phyloP scores from a whole-genome alignment of 306 rosid species.

The Nissolia schottii region DNA sequence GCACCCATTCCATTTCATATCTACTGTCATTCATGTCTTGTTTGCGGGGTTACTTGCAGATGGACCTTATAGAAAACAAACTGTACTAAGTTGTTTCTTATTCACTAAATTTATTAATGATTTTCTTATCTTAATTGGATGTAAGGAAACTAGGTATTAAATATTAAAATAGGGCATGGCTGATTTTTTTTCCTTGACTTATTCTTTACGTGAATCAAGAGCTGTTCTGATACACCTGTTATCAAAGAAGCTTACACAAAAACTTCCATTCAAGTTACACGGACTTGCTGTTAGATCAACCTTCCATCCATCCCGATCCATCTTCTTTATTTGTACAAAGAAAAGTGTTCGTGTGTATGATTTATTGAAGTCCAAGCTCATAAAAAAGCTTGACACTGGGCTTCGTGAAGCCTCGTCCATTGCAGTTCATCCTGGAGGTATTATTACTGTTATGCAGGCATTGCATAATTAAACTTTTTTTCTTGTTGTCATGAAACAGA shows the following conservation, averaged over 20 bases:
- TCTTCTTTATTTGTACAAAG: conserved; percentile 76
- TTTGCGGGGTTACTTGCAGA: background rate
- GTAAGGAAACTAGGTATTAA: background rate
- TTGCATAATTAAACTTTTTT: background rate
- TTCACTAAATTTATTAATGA: background rate
- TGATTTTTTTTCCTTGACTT: conserved; percentile 69
- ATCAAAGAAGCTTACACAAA: conserved; percentile 72
- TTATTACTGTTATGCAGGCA: background rate
- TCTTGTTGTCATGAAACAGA: background rate
- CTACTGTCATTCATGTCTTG: background rate
- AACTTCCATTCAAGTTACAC: conserved; percentile 71
- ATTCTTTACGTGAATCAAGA: conserved; percentile 73
- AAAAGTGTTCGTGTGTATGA: conserved; percentile 74
- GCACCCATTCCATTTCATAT: background rate
- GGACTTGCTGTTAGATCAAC: conserved; percentile 80
- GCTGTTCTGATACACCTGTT: conserved; percentile 78
- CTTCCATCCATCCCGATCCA: conserved; percentile 81
- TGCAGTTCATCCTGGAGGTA: conserved; percentile 93
- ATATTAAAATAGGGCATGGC: background rate
- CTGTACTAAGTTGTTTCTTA: background rate
- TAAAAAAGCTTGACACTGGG: conserved; percentile 82
- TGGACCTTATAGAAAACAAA: background rate
- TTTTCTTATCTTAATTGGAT: background rate
- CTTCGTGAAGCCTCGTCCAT: conserved; percentile 84
- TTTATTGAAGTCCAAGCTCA: conserved; percentile 51